phyloP scores from a whole-genome alignment of 768 basidiomycete species.

The Agaricus subrufescens region DNA sequence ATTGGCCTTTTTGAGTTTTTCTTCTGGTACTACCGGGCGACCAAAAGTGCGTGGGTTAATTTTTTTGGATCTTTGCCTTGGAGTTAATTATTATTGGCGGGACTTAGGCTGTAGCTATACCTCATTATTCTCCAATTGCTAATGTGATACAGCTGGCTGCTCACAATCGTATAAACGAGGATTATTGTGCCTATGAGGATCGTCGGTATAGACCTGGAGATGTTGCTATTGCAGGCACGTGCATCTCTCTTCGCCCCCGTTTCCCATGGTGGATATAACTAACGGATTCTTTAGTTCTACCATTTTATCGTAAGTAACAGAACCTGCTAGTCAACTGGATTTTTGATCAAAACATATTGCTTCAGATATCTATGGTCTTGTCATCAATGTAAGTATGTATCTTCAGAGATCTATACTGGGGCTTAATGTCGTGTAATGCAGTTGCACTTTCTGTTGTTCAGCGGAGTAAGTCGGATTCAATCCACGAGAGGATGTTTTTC shows the following conservation, averaged over 20 bases:
- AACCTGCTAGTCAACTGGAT: not conserved
- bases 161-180: conserved; percentile 45
- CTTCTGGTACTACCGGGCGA: conserved; percentile 69
- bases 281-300: conserved; percentile 38
- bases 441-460: conserved; percentile 55
- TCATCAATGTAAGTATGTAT: conserved; percentile 42
- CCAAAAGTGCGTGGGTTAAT: conserved; percentile 47
- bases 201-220: conserved; percentile 58
- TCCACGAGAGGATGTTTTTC: not conserved
- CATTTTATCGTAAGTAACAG: conserved; percentile 50
- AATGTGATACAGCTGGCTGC: conserved; percentile 58
- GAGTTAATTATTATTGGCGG: not conserved
- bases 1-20: conserved; percentile 67
- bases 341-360: too few relatives aligned
- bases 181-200: conserved; percentile 39
- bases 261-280: not conserved
- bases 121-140: conserved; percentile 54
- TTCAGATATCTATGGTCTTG: conserved; percentile 61
- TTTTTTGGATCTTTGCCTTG: not conserved
- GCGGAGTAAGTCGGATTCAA: conserved; percentile 35
- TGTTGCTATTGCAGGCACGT: conserved; percentile 51
- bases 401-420: not conserved
- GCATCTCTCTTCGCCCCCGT: too few relatives aligned
- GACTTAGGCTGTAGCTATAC: conserved; percentile 52
- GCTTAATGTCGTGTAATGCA: conserved; percentile 16